These are phyloP conservation scores for Xylariaceae sp. DNA, from an alignment of 2,329 filamentous ascomycete species.

Conservation along the genomic window DNA sequence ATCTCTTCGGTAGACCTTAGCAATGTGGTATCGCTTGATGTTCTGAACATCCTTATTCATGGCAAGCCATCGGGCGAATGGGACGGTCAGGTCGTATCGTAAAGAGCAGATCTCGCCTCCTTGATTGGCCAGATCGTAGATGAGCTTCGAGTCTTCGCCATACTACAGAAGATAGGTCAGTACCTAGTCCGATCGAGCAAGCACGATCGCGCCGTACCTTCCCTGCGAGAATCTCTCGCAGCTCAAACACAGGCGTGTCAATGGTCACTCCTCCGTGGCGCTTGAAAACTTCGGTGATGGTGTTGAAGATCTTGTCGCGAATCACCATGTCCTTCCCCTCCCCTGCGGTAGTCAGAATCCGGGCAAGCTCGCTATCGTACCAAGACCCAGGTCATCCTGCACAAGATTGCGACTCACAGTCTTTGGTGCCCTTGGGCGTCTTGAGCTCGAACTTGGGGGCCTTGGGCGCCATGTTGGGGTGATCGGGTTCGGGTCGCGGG, in stretches of 20 bases:
- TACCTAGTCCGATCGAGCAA: too few relatives aligned
- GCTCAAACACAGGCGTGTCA: conserved; percentile 69
- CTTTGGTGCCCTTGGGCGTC: conserved; percentile 86
- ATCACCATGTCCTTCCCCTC: conserved; percentile 74
- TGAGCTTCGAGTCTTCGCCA: conserved; percentile 45
- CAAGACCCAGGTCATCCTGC: too few relatives aligned
- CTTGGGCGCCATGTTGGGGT: conserved; percentile 34
- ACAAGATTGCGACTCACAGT: conserved; percentile 49
- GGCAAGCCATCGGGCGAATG: conserved; percentile 73
- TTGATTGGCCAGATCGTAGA: conserved; percentile 80
- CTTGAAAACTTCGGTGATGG: conserved; percentile 40
- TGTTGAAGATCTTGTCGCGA: conserved; percentile 72
- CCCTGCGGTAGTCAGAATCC: conserved; percentile 39
- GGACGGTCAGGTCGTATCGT: conserved; percentile 76
- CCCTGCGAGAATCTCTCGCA: conserved; percentile 69
- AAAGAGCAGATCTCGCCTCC: conserved; percentile 78
- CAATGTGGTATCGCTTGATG: conserved; percentile 76
- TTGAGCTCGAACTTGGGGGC: conserved; percentile 65
- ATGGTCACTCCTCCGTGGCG: conserved; percentile 66
- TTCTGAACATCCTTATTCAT: conserved; percentile 65
- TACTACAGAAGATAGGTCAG: conserved; percentile 2
- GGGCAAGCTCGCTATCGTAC: not conserved
- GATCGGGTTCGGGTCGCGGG: not conserved
- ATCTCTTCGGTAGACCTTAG: conserved; percentile 75
- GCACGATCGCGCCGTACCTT: conserved; percentile 27